Percentiles rank a stretch among this genome's conserved stretches.
These are phyloP conservation scores for Hemileccinum impolitum DNA, from an alignment of 768 basidiomycete species.

Conservation along the genomic window DNA sequence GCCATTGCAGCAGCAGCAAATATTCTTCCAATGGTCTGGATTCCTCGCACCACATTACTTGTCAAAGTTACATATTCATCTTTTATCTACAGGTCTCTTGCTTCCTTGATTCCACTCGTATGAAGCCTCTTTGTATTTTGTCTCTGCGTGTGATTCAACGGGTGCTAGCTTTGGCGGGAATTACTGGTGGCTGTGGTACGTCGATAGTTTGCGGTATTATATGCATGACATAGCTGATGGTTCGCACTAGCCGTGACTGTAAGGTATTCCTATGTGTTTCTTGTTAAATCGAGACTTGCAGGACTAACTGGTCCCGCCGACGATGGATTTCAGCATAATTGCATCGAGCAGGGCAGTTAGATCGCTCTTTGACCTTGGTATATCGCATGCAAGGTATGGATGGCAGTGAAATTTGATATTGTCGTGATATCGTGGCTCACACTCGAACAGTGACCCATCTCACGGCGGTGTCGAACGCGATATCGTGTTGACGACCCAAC, in stretches of 20 bases:
- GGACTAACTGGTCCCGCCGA: not conserved
- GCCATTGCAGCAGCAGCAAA: slow-evolving; percentile 9
- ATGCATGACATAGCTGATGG: not conserved
- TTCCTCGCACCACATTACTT: not conserved
- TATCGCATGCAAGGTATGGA: not conserved
- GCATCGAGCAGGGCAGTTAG: slow-evolving; percentile 14
- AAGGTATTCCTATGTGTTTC: slow-evolving; percentile 3
- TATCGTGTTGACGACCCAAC: slow-evolving; percentile 4
- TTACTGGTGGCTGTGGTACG: slow-evolving; percentile 10
- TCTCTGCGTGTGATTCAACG: not conserved
- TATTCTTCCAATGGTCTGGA: slow-evolving; percentile 11
- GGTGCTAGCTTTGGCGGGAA: slow-evolving; percentile 5
- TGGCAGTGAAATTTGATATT: too few species aligned
- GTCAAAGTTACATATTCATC: not conserved
- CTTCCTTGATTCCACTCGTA: slow-evolving; percentile 9
- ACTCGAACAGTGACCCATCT: not conserved
- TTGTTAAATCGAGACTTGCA: not conserved
- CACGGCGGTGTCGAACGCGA: not conserved
- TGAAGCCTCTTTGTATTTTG: not conserved
- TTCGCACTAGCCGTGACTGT: slow-evolving; percentile 9
- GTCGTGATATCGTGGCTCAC: not conserved
- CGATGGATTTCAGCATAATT: slow-evolving; percentile 9
- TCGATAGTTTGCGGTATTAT: not conserved
- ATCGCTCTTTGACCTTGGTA: slow-evolving; percentile 8
- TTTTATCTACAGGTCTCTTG: slow-evolving; percentile 5